Base-by-base conservation (phyloP, 176 grass and related monocot species). In the Cenchrus purpureus region DNA sequence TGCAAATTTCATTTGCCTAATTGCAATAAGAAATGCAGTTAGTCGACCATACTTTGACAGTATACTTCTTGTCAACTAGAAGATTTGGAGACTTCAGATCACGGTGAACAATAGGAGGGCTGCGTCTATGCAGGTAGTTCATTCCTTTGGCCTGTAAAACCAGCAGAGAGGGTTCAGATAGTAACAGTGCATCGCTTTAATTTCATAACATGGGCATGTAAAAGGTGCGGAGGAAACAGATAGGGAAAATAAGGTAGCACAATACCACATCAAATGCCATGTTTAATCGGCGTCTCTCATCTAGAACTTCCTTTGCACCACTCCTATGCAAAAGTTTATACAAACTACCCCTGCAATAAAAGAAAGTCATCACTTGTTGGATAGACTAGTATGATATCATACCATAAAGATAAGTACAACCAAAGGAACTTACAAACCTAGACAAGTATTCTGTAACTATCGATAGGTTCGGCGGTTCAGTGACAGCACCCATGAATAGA, bases 31-130 rank as follows among this genome's bases (percentile, higher is more conserved):
- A 50, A 25, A 56, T 57, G 42, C 28, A 78, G 73, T 67, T 50
- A 42, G 82, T 61, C 62, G 31, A 63, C 25, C 89, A 84, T 94
- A 98, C 96, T 84, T 98, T 98, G 56, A 95, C 96, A 56, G 93
- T 98, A 78, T 98, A 98, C 83, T 98, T 98, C 83, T 91, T 98
- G 83, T 98, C 96, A 54, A 95, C 96, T 52, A 98, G 85, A 94
- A 98, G 93, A 95, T 98, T 98, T 75, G 93, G 96, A 86, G 96
- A 98, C 77, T 98, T 98, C 87, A 98, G 83, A 92, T 98, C 96
- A 87, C 96, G 87, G 60, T 98, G 96, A 88, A 98, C 96, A 86
- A 98, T 92, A 77, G 96, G 96, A 65, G 96, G 93, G 79, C 91
- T 95, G 11, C 92, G 95, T 83, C 79, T 93, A 70, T 98, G 95